Conservation (phyloP, 2,329 filamentous ascomycete species). For the Colletotrichum sp. region DNA sequence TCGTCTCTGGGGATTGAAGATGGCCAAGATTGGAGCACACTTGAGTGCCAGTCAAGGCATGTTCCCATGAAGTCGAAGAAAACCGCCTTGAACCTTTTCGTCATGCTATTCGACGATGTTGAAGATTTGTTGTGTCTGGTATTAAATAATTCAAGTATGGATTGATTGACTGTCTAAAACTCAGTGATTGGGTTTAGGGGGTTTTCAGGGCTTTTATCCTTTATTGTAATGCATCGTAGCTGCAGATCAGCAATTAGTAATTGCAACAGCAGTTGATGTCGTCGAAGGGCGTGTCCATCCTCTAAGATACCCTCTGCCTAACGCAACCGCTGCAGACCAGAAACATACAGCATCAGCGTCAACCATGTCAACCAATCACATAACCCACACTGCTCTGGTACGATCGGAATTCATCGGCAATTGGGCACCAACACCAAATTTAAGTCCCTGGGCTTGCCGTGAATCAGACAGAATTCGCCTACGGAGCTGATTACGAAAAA, state of each 20-base stretch:
- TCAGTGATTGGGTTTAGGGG: neutral
- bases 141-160: neutral
- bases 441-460: neutral
- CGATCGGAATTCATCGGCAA: neutral
- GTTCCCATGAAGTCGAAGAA: constrained; percentile 66
- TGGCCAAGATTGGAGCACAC: constrained; percentile 40
- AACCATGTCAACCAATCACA: neutral
- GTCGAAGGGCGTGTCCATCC: neutral
- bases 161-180: neutral
- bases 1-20: constrained; percentile 30
- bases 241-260: neutral
- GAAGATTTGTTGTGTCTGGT: neutral
- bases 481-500: neutral
- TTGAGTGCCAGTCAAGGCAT: constrained; percentile 59
- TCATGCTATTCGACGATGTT: neutral
- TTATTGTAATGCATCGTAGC: neutral
- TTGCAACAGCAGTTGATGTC: neutral
- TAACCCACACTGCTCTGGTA: neutral
- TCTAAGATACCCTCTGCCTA: neutral
- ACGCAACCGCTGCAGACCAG: neutral
- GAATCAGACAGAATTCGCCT: neutral
- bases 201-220: neutral
- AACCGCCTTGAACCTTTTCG: constrained; percentile 43
- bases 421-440: neutral
- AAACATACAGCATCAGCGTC: neutral